A percentile compares a stretch with the other conserved stretches of the same genome.
Evolutionary conservation across 116 monocot species (phyloP).

Genomic region (Iris pallida): DNA sequence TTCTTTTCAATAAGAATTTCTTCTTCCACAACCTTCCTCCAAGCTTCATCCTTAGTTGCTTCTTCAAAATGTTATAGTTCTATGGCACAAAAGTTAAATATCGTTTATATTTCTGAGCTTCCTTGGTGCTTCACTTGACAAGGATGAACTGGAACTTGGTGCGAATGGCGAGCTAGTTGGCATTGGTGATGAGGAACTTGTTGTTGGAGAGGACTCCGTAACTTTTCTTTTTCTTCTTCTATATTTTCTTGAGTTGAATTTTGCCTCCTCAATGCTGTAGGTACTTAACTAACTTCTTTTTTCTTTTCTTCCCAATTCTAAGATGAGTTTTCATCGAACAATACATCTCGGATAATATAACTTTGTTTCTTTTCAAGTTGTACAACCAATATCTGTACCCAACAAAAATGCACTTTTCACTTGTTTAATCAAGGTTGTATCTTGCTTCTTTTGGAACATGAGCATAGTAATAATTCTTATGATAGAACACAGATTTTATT

Average conservation of each 20-base stretch:
- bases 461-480: no score
- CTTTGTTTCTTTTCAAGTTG: slow-evolving; percentile 9
- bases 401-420: slow-evolving; percentile 12
- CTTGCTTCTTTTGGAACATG: not conserved
- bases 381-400: slow-evolving; percentile 11
- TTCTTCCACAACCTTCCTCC: slow-evolving; percentile 7
- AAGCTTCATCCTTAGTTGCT: slow-evolving; percentile 5
- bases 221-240: not conserved
- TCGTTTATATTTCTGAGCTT: not conserved
- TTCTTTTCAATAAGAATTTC: slow-evolving; percentile 17
- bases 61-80: slow-evolving; percentile 9
- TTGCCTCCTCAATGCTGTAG: not conserved
- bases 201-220: not conserved
- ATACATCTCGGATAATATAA: slow-evolving; percentile 9
- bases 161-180: no score
- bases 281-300: not conserved
- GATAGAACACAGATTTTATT: no score
- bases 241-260: not conserved
- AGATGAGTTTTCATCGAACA: slow-evolving; percentile 5
- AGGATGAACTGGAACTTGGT: no score
- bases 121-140: no score
- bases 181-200: slow-evolving; percentile 3
- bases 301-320: slow-evolving; percentile 1
- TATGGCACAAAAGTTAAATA: not conserved
- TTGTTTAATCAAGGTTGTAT: slow-evolving; percentile 9